Percentiles rank a stretch among this genome's conserved stretches.
phyloP scores from a whole-genome alignment of 495 filamentous ascomycete genomes.

The Xylaria grammica region DNA sequence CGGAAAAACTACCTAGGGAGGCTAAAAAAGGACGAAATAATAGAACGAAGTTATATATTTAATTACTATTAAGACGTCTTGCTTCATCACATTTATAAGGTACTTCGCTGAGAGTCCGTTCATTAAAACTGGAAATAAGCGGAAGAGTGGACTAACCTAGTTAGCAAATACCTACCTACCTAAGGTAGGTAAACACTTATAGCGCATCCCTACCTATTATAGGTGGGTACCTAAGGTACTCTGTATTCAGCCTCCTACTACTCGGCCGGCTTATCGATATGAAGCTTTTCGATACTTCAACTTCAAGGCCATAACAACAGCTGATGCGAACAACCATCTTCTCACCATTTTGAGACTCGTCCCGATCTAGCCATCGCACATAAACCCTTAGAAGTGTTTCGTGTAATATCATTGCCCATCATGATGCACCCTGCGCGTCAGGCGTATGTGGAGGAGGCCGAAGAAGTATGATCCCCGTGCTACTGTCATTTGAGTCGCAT shows the following conservation, averaged over 20 bases:
- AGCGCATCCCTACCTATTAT: no score
- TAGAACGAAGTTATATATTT: no score
- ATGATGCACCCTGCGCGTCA: slow-evolving; percentile 90
- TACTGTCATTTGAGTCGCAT: slow-evolving; percentile 28
- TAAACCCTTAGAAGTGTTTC: not conserved
- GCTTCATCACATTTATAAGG: no score
- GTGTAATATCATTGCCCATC: slow-evolving; percentile 28
- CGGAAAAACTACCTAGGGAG: no score
- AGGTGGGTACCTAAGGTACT: no score
- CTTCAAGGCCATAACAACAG: slow-evolving; percentile 1
- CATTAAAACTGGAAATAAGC: no score
- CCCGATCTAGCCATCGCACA: not conserved
- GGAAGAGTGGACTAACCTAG: no score
- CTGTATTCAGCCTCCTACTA: no score
- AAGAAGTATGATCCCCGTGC: slow-evolving; percentile 61
- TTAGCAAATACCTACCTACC: not conserved
- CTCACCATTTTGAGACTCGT: not conserved
- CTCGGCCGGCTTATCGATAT: slow-evolving; percentile 19
- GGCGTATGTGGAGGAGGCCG: slow-evolving; percentile 92
- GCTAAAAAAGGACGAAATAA: no score
- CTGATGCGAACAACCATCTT: not conserved
- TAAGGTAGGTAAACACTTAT: not conserved
- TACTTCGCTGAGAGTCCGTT: no score
- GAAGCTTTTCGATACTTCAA: slow-evolving; percentile 23
- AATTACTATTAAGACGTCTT: no score